A percentile compares a stretch with the other conserved stretches of the same genome.
Evolutionary conservation across 345 rosid species (phyloP).

Genomic region (Melaleuca alternifolia): DNA sequence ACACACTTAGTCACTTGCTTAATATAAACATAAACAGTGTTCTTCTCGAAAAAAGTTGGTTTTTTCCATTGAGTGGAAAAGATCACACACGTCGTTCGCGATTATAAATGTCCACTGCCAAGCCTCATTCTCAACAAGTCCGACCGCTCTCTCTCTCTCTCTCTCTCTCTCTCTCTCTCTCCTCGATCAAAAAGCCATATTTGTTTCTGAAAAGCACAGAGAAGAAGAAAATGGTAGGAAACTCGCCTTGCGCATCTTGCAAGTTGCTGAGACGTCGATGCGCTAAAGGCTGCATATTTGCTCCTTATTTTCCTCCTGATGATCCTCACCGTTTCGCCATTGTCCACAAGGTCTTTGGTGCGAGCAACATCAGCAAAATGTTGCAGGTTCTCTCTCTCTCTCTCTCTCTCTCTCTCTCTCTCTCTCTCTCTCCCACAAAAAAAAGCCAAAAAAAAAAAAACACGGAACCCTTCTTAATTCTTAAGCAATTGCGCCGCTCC

Average conservation of each 20-base stretch:
- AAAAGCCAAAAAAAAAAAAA: neutral
- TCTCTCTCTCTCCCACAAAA: neutral
- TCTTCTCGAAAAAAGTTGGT: neutral
- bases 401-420: neutral
- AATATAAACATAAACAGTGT: neutral
- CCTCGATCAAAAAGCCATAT: neutral
- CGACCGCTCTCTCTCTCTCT: neutral
- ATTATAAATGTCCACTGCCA: neutral
- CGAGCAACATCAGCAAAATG: slow-evolving; percentile 20
- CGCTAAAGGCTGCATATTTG: slow-evolving; percentile 15
- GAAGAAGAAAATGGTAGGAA: neutral
- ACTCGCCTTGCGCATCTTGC: slow-evolving; percentile 18
- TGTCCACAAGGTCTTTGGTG: slow-evolving; percentile 20
- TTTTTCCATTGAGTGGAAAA: neutral
- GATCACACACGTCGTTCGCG: neutral
- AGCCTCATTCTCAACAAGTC: neutral
- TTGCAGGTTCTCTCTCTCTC: slow-evolving; percentile 5
- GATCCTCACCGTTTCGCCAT: slow-evolving; percentile 18
- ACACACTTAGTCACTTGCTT: neutral
- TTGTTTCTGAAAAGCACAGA: neutral
- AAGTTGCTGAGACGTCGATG: slow-evolving; percentile 17
- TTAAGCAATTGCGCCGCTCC: neutral
- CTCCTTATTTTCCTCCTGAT: slow-evolving; percentile 15
- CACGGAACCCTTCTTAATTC: neutral
- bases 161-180: neutral